Conservation (phyloP, 192 early-diverging fungal species). For the Backusella westeae region DNA sequence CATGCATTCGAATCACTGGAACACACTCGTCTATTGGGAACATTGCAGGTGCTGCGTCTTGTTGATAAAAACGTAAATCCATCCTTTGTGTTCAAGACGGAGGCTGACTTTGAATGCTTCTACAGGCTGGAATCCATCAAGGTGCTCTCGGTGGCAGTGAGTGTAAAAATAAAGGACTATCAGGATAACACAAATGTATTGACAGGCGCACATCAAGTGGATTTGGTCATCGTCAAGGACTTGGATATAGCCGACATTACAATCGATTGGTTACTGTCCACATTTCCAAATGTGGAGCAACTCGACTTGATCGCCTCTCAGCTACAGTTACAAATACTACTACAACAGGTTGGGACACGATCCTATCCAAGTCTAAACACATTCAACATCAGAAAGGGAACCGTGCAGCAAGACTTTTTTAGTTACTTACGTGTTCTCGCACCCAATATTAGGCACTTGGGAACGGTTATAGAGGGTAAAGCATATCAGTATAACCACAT, state of each 20-base stretch:
- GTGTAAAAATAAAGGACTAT: neutral
- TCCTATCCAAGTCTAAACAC: neutral
- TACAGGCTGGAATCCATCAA: neutral
- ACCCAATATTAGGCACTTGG: neutral
- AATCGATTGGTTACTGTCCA: neutral
- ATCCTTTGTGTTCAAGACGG: neutral
- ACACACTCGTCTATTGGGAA: neutral
- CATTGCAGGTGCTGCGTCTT: neutral
- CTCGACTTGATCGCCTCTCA: neutral
- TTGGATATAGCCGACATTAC: neutral
- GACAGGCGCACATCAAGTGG: neutral
- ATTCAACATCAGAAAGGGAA: neutral
- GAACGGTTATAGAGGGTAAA: neutral
- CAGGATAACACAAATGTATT: neutral
- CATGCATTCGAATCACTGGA: neutral
- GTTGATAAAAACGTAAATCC: neutral
- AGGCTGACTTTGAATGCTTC: neutral
- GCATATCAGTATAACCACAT: neutral
- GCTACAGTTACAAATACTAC: neutral
- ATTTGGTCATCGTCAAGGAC: neutral
- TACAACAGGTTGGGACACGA: neutral
- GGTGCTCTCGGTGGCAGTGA: neutral
- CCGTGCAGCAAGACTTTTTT: neutral
- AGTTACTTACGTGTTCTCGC: neutral
- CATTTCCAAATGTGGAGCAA: neutral